Evolutionary conservation across 75 land plant species (phyloP), one percentile per base, ranked within the genome.

Genomic region (Larix kaempferi): DNA sequence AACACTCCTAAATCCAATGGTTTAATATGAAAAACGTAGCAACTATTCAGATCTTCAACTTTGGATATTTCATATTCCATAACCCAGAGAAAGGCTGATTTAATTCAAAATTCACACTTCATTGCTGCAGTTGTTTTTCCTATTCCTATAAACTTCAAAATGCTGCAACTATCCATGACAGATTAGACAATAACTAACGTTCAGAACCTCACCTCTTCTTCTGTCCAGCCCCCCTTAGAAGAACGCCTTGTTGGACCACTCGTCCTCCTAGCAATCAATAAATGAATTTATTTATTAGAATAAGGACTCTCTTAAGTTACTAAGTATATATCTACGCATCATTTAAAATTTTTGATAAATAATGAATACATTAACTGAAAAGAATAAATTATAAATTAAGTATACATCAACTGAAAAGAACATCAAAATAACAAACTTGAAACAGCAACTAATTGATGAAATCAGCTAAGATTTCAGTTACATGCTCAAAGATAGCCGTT

Each of bases 221-320:
- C 77, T 73, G 93, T 92, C 95, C 95, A 92, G 16, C 93, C 93
- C 59, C 95, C 95, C 54, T 88, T 92, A 4, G 93, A 80, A 17
- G 91, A 88, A 56, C 91, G 76, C 59, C 93, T 84, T 74, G 86
- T 84, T 65, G 94, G 92, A 57, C 94, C 92, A 65, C 85, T 87
- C 25, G 76, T 86, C 75, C 94, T 44, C 75, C 75, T 74, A 55
- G 54, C 54, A 49, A 49, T 49, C 54, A 49, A 49, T 49, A 49
- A 49, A 49, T 49, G 12, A 49, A 49, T 49, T 49, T 49, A 49
- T 10, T 49, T 49, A 49, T 49, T 49, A 11, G 12, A 49, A 49
- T 10, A 49, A 49, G 2, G 12, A 10, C 54, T 49, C 49, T 44
- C 54, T 49, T 49, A 49, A 49, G 54, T 49, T 44, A 11, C 10